These are phyloP conservation scores for Penicillium bialowiezense DNA, from an alignment of 495 filamentous ascomycete species.

Conservation along the genomic window DNA sequence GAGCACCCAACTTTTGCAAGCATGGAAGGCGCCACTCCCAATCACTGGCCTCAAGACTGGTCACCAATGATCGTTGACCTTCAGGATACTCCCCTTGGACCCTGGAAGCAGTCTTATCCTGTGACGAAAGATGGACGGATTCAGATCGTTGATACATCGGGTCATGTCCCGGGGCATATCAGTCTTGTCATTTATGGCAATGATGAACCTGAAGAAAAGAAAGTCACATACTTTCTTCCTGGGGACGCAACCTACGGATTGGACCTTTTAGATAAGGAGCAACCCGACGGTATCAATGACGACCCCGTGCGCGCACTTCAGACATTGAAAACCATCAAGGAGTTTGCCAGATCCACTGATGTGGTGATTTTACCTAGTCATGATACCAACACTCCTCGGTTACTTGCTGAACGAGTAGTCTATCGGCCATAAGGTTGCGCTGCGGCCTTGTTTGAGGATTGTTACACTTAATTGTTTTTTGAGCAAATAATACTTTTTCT, in stretches of 20 bases:
- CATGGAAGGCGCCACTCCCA: constrained; percentile 25
- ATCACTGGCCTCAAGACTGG: constrained; percentile 29
- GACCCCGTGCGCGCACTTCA: constrained; percentile 23
- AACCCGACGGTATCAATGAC: constrained; percentile 31
- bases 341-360: constrained; percentile 21
- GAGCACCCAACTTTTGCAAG: constrained; percentile 22
- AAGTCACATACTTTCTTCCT: constrained; percentile 24
- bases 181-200: constrained; percentile 21
- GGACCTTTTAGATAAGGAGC: constrained; percentile 23
- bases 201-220: background rate
- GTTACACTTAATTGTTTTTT: too few relatives aligned
- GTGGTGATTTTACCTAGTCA: constrained; percentile 29
- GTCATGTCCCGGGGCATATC: constrained; percentile 32
- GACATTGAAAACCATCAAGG: constrained; percentile 24
- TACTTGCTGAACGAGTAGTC: constrained; percentile 11
- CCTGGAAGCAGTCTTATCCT: constrained; percentile 25
- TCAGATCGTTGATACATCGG: constrained; percentile 28
- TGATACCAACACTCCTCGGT: constrained; percentile 20
- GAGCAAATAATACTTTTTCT: too few relatives aligned
- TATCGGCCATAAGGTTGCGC: too few relatives aligned
- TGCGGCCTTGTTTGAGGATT: background rate
- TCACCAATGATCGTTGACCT: constrained; percentile 21
- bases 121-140: constrained; percentile 29
- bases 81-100: constrained; percentile 21
- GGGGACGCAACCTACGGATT: constrained; percentile 31